Evolutionary conservation across 2,329 filamentous ascomycete genomes (phyloP), one percentile per base, ranked within the genome.

Genomic region (Gnomoniopsis sp.): DNA sequence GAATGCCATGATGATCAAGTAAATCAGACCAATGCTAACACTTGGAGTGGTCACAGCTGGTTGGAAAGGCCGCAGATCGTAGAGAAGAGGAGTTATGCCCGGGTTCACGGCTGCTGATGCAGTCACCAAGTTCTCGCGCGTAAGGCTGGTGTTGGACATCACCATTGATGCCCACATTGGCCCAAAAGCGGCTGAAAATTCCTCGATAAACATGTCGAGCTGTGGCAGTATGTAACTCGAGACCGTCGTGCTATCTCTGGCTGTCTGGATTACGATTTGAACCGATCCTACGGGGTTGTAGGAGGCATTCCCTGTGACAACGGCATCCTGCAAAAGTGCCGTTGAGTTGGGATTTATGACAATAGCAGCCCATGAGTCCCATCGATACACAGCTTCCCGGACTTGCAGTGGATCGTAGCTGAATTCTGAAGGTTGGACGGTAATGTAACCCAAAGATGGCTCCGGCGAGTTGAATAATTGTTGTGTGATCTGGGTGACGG

Each of bases 1-100:
- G 73, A 88, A 88, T 0, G 84, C 82, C 44, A 88, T 76, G 65
- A 88, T 88, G 65, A 88, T 88, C 1, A 88, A 72, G 66, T 88
- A 88, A 64, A 88, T 88, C 30, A 88, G 71, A 0, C 85, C 85
- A 55, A 88, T 85, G 1, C 77, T 82, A 2, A 88, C 79, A 1
- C 84, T 78, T 0, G 85, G 86, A 2, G 79, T 83, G 0, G 78
- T 73, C 2, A 76, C 76, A 6, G 80, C 74, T 0, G 84, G 84
- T 17, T 67, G 71, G 67, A 88, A 88, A 0, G 85, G 85, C 2
- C 85, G 75, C 4, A 88, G 74, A 58, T 88, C 85, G 68, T 79
- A 66, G 33, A 62, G 55, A 38, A 70, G 34, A 19, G 69, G 68
- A 22, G 68, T 51, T 10, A 74, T 58, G 14, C 66, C 70, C 0